Evolutionary conservation across 2,329 filamentous ascomycete species (phyloP).

Genomic region (Colletotrichum endophyticum): DNA sequence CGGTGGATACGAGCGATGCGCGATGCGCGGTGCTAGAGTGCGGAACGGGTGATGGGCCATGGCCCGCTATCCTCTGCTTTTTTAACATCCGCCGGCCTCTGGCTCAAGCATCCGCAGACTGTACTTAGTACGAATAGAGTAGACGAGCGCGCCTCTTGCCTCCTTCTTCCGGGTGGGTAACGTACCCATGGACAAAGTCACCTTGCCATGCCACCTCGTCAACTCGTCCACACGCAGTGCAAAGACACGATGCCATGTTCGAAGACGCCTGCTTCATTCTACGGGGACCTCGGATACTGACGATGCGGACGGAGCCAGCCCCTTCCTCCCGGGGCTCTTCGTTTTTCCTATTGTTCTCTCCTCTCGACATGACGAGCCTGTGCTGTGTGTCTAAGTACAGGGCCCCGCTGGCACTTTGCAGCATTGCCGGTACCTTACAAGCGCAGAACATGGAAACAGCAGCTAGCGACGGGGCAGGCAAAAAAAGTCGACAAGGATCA

Average conservation of each 20-base stretch:
- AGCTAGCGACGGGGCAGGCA: neutral
- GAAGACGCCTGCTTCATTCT: neutral
- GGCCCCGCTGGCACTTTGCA: neutral
- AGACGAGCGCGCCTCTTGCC: neutral
- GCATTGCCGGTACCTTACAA: neutral
- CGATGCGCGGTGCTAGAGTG: neutral
- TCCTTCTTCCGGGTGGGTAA: neutral
- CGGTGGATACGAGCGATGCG: conserved; percentile 6
- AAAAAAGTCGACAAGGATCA: neutral
- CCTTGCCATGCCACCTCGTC: neutral
- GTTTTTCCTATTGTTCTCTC: neutral
- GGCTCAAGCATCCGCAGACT: neutral
- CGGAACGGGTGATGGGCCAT: neutral
- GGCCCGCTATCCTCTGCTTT: neutral
- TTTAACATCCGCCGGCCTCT: neutral
- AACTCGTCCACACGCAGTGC: neutral
- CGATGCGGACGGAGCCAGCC: neutral
- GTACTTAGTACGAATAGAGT: neutral
- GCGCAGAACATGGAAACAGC: neutral
- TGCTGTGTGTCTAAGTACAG: neutral
- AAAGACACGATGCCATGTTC: neutral
- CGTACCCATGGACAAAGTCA: neutral
- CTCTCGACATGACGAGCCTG: neutral
- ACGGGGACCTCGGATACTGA: neutral
- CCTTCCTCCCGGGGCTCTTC: neutral